Conservation (phyloP, 306 rosid species). For the Quercus alba region DNA sequence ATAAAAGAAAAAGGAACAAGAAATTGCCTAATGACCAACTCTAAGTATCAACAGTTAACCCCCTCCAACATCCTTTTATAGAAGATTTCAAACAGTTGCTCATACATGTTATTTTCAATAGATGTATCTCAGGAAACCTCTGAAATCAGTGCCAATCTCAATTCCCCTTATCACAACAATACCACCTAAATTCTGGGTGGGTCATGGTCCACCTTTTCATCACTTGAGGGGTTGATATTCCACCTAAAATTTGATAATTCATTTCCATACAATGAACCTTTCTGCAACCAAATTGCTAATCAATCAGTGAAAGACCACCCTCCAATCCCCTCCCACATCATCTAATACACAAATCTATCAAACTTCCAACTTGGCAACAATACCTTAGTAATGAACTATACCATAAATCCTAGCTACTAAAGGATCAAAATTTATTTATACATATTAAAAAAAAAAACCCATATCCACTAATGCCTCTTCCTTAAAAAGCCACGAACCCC, state of each 20-base stretch:
- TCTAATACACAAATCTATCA: slow-evolving; percentile 26
- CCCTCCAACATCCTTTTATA: not conserved
- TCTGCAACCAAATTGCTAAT: slow-evolving; percentile 5
- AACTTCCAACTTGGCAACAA: slow-evolving; percentile 10
- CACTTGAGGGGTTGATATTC: slow-evolving; percentile 10
- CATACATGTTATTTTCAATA: not conserved
- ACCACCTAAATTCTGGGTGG: slow-evolving; percentile 3
- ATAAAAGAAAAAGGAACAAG: not conserved
- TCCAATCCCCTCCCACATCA: slow-evolving; percentile 8
- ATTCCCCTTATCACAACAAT: not conserved
- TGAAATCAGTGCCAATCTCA: not conserved
- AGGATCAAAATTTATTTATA: not conserved
- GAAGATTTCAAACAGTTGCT: not conserved
- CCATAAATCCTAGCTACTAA: slow-evolving; percentile 6
- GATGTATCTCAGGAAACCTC: not conserved
- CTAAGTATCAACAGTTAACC: not conserved
- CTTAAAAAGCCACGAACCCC: slow-evolving; percentile 7
- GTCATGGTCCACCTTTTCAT: slow-evolving; percentile 1
- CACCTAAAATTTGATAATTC: slow-evolving; percentile 19
- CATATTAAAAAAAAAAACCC: not conserved
- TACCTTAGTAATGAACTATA: slow-evolving; percentile 11
- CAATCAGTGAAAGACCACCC: not conserved
- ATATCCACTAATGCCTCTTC: slow-evolving; percentile 5
- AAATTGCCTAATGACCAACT: not conserved
- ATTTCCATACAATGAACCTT: slow-evolving; percentile 12